Conservation (phyloP, 2,329 filamentous ascomycete genomes). For the Penicillium olsonii region DNA sequence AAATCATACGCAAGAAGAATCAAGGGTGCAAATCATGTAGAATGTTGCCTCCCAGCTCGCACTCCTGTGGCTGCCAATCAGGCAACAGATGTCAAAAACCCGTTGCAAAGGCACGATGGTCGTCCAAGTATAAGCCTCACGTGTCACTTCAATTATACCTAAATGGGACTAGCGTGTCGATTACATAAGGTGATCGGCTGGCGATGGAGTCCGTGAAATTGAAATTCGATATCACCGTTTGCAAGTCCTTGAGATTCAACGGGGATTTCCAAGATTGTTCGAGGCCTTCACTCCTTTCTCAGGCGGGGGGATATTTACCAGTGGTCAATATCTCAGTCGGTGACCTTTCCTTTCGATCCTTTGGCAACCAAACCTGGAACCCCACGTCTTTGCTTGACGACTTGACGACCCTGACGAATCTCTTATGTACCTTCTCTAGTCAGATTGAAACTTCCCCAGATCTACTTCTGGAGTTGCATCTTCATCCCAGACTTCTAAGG, state of each 20-base stretch:
- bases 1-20: background rate
- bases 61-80: background rate
- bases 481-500: constrained; percentile 7
- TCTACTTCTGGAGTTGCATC: constrained; percentile 12
- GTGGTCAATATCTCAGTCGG: constrained; percentile 7
- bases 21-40: background rate
- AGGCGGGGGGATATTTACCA: constrained; percentile 12
- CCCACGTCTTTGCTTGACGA: constrained; percentile 34
- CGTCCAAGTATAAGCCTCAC: constrained; percentile 18
- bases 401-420: constrained; percentile 45
- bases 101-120: background rate
- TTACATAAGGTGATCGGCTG: constrained; percentile 19
- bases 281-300: constrained; percentile 9
- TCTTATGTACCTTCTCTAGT: constrained; percentile 36
- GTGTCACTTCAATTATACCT: constrained; percentile 19
- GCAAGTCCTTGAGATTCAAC: background rate
- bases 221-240: constrained; percentile 8
- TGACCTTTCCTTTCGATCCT: constrained; percentile 19
- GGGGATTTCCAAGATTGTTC: constrained; percentile 2
- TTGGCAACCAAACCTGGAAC: constrained; percentile 14
- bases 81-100: background rate
- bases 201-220: constrained; percentile 13
- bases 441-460: constrained; percentile 15
- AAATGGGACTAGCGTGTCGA: constrained; percentile 15
- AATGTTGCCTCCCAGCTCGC: background rate